phyloP scores from a whole-genome alignment of 2,329 filamentous ascomycete genomes.

The Lachnellula willkommii region DNA sequence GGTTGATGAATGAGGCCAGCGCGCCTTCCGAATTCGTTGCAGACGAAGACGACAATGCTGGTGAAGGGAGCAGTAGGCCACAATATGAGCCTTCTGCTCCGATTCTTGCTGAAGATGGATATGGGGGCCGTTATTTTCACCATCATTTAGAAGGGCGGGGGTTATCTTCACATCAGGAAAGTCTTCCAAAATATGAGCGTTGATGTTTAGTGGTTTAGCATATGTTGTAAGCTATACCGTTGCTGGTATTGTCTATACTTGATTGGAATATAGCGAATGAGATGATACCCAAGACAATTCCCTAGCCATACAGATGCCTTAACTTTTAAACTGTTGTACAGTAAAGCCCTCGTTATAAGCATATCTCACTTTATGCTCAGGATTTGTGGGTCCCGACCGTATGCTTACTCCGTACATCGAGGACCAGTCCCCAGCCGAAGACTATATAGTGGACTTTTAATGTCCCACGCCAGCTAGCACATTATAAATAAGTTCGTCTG shows the following conservation, averaged over 20 bases:
- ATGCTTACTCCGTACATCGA: too few relatives aligned
- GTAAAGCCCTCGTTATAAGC: too few relatives aligned
- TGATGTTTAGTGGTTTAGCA: constrained; percentile 14
- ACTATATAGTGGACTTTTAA: too few relatives aligned
- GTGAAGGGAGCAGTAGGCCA: constrained; percentile 24
- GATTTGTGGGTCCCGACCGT: too few relatives aligned
- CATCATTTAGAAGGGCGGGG: constrained; percentile 4
- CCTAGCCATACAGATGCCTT: too few relatives aligned
- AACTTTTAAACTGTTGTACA: too few relatives aligned
- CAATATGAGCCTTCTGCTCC: constrained; percentile 50
- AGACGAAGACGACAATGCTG: constrained; percentile 36
- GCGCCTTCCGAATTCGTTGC: constrained; percentile 48
- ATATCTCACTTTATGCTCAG: too few relatives aligned
- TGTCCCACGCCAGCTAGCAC: too few relatives aligned
- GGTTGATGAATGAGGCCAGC: constrained; percentile 48
- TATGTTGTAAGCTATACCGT: background rate
- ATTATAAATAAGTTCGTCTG: too few relatives aligned
- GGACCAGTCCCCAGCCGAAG: too few relatives aligned
- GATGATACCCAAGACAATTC: background rate
- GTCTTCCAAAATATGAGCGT: constrained; percentile 30
- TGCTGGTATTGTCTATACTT: background rate
- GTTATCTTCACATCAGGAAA: constrained; percentile 16
- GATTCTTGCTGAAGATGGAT: constrained; percentile 49
- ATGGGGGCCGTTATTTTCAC: constrained; percentile 29
- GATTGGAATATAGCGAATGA: background rate